phyloP scores from a whole-genome alignment of 1,284 basidiomycete species.

The Inonotus obliquus region DNA sequence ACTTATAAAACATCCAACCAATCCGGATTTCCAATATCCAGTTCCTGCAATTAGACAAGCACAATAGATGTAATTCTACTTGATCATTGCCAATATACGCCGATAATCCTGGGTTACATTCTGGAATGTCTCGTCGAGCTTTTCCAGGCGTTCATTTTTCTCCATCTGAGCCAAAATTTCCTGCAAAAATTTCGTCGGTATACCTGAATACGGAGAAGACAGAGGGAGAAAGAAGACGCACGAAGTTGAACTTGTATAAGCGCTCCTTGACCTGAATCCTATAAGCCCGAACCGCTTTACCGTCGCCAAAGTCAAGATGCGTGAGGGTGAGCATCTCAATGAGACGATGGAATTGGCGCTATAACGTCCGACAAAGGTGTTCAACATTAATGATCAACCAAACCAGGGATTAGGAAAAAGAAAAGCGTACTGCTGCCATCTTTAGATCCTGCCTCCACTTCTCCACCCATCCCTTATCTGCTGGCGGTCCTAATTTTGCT shows the following conservation, averaged over 20 bases:
- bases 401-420: not conserved
- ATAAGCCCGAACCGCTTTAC: conserved; percentile 56
- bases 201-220: conserved; percentile 7
- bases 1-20: not conserved
- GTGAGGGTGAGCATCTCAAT: conserved; percentile 88
- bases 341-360: conserved; percentile 91
- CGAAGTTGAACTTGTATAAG: conserved; percentile 92
- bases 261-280: conserved; percentile 90
- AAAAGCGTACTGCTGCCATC: conserved; percentile 71
- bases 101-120: conserved; percentile 84
- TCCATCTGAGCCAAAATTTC: conserved; percentile 85
- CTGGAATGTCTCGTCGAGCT: conserved; percentile 92
- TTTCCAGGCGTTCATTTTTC: conserved; percentile 79
- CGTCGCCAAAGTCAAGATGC: conserved; percentile 63
- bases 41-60: conserved; percentile 14
- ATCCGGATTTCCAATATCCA: not conserved
- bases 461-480: conserved; percentile 77
- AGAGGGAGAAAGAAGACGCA: conserved; percentile 27
- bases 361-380: conserved; percentile 20
- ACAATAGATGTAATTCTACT: conserved; percentile 11
- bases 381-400: not conserved
- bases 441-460: conserved; percentile 80
- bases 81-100: conserved; percentile 64
- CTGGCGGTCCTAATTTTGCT: conserved; percentile 72
- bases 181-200: conserved; percentile 35